Evolutionary conservation across 2,329 filamentous ascomycete genomes (phyloP).

Genomic region (Pseudocercospora musae): DNA sequence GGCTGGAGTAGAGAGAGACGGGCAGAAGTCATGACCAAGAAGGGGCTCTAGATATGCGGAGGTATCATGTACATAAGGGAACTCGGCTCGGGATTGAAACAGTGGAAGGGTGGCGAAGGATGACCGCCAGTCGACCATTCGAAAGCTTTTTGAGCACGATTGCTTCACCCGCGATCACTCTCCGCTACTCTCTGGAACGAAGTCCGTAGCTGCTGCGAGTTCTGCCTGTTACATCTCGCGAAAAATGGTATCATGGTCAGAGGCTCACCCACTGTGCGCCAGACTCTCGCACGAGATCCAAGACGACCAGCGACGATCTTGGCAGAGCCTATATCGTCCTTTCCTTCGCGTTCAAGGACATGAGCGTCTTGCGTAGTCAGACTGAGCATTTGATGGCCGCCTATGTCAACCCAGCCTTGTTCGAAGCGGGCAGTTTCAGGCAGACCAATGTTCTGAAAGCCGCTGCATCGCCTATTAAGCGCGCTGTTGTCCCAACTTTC

Average conservation of each 20-base stretch:
- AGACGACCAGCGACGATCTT: slow-evolving; percentile 2
- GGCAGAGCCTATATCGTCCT: not conserved
- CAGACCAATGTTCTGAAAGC: slow-evolving; percentile 2
- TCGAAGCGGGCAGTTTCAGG: slow-evolving; percentile 3
- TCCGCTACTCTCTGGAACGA: slow-evolving; percentile 4
- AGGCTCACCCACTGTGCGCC: not conserved
- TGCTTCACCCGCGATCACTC: not conserved
- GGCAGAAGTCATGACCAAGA: not conserved
- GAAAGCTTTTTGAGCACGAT: too few relatives aligned
- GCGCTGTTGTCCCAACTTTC: slow-evolving; percentile 4
- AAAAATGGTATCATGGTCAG: slow-evolving; percentile 6
- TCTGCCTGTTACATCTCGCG: slow-evolving; percentile 4
- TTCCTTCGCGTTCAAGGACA: slow-evolving; percentile 1
- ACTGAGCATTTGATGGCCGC: slow-evolving; percentile 4
- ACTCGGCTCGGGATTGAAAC: not conserved
- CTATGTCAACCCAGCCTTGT: not conserved
- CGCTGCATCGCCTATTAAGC: not conserved
- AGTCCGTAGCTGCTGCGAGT: slow-evolving; percentile 2
- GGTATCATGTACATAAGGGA: not conserved
- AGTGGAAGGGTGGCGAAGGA: too few relatives aligned
- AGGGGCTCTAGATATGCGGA: not conserved
- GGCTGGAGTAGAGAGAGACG: not conserved
- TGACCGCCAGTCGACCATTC: too few relatives aligned
- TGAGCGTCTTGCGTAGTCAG: slow-evolving; percentile 1
- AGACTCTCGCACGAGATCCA: not conserved